These are phyloP conservation scores for Medicago ruthenica DNA, from an alignment of 306 rosid genomes.

Conservation along the genomic window DNA sequence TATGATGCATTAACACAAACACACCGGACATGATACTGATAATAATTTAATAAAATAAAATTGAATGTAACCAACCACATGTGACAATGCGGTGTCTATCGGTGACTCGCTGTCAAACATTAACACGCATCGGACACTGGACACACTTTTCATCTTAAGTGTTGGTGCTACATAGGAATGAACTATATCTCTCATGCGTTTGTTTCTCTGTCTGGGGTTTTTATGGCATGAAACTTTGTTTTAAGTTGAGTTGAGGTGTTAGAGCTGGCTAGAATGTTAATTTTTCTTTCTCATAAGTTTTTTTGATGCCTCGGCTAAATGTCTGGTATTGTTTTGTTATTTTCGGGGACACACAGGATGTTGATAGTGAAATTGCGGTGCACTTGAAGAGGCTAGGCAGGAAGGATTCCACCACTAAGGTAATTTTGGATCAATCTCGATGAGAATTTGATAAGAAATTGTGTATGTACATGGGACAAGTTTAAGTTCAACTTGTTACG, in stretches of 20 bases:
- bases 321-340: background rate
- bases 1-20: background rate
- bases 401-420: slow-evolving; percentile 95
- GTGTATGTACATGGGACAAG: background rate
- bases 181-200: background rate
- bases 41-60: too few relatives aligned
- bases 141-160: background rate
- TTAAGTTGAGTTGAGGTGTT: slow-evolving; percentile 33
- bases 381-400: slow-evolving; percentile 93
- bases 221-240: slow-evolving; percentile 14
- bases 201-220: background rate
- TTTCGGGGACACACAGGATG: slow-evolving; percentile 57
- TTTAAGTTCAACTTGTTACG: slow-evolving; percentile 9
- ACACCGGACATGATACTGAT: background rate
- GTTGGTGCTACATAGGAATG: background rate
- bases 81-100: background rate
- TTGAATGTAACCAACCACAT: background rate
- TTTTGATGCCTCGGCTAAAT: background rate
- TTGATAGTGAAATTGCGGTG: slow-evolving; percentile 83
- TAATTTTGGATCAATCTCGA: slow-evolving; percentile 42
- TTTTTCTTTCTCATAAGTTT: background rate
- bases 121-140: background rate
- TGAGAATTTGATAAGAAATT: slow-evolving; percentile 4
- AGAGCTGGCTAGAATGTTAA: slow-evolving; percentile 2
- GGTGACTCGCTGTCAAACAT: background rate